phyloP scores from a whole-genome alignment of 352 stramenopile species.

The Phytopythium boreale region DNA sequence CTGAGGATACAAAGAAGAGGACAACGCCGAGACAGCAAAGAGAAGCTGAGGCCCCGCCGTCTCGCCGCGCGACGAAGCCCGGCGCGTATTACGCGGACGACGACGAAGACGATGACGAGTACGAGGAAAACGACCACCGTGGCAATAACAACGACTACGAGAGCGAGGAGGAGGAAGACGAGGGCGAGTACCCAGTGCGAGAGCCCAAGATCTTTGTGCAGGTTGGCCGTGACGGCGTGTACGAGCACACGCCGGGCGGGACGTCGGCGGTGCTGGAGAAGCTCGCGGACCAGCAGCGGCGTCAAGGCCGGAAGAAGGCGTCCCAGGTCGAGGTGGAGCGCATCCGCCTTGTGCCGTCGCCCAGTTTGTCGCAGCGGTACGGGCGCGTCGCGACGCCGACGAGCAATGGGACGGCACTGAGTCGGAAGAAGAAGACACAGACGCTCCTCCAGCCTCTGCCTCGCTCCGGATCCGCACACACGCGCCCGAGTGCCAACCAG shows the following conservation, averaged over 20 bases:
- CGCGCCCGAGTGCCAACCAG: neutral
- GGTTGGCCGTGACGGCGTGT: slow-evolving; percentile 32
- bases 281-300: slow-evolving; percentile 25
- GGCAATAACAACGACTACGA: slow-evolving; percentile 27
- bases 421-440: slow-evolving; percentile 16
- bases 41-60: slow-evolving; percentile 8
- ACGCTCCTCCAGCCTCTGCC: neutral
- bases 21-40: slow-evolving; percentile 14
- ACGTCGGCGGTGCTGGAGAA: slow-evolving; percentile 37
- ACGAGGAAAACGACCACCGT: slow-evolving; percentile 15
- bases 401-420: neutral
- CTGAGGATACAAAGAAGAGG: slow-evolving; percentile 12
- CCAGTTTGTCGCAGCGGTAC: slow-evolving; percentile 40
- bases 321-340: slow-evolving; percentile 37
- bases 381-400: slow-evolving; percentile 34
- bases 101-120: slow-evolving; percentile 7
- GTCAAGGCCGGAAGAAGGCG: slow-evolving; percentile 18
- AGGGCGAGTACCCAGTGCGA: slow-evolving; percentile 26
- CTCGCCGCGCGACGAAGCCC: slow-evolving; percentile 24
- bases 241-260: slow-evolving; percentile 22
- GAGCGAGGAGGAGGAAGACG: slow-evolving; percentile 16
- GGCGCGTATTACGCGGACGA: slow-evolving; percentile 9
- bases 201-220: slow-evolving; percentile 50
- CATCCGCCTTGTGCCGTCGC: slow-evolving; percentile 45
- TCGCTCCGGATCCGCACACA: neutral